These are phyloP conservation scores for Alternaria triticimaculans DNA, from an alignment of 2,329 filamentous ascomycete species.

Conservation along the genomic window DNA sequence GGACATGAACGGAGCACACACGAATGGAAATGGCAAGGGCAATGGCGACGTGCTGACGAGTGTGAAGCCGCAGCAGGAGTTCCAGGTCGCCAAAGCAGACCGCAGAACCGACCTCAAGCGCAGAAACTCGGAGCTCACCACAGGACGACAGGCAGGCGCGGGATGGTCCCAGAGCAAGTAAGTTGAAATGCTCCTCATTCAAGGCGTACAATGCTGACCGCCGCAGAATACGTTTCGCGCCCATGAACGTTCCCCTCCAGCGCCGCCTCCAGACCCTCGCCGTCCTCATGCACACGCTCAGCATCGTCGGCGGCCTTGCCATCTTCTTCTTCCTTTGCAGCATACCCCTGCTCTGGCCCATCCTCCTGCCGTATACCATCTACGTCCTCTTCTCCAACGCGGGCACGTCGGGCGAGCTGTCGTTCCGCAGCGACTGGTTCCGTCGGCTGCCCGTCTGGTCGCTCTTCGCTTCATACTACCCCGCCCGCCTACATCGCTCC, in stretches of 20 bases:
- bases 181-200: slow-evolving; percentile 13
- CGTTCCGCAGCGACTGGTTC: slow-evolving; percentile 75
- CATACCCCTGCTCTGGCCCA: slow-evolving; percentile 90
- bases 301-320: slow-evolving; percentile 63
- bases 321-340: slow-evolving; percentile 90
- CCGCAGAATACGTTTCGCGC: slow-evolving; percentile 79
- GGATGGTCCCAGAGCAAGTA: slow-evolving; percentile 60
- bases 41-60: slow-evolving; percentile 56
- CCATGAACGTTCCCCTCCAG: slow-evolving; percentile 71
- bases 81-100: slow-evolving; percentile 38
- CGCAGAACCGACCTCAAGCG: slow-evolving; percentile 39
- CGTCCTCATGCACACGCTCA: slow-evolving; percentile 59
- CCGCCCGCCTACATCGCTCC: slow-evolving; percentile 85
- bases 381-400: slow-evolving; percentile 83
- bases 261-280: slow-evolving; percentile 58
- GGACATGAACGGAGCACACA: slow-evolving; percentile 53
- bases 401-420: slow-evolving; percentile 75
- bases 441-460: slow-evolving; percentile 80
- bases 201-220: neutral
- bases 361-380: slow-evolving; percentile 77
- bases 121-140: slow-evolving; percentile 54
- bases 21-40: slow-evolving; percentile 46
- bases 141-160: slow-evolving; percentile 60
- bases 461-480: slow-evolving; percentile 91
- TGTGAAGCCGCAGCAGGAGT: slow-evolving; percentile 50